Evolutionary conservation across 176 grass and related monocot species (phyloP), one percentile per base, ranked within the genome.

Genomic region (Hordeum marinum): DNA sequence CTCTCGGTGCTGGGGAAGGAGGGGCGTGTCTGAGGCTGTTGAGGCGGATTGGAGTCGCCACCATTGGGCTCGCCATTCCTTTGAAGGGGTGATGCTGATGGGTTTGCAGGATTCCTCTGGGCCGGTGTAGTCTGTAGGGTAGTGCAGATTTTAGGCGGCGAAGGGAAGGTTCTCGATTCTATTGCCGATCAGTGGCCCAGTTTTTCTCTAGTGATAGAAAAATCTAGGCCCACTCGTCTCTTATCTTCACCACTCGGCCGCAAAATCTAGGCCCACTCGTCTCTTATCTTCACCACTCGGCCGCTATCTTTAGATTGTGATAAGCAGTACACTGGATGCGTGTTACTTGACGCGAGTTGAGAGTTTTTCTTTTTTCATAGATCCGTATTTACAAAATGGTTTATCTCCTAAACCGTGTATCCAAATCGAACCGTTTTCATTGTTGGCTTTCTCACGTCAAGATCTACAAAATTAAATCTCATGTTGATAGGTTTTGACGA

Each of bases 51-150:
- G 82, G 82, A 39, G 85, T 20, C 8, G 50, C 50, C 32, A 87
- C 27, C 81, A 86, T 61, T 58, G 85, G 76, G 91, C 94, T 93
- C 61, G 84, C 79, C 94, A 93, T 96, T 37, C 62, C 64, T 41
- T 21, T 63, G 40, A 11, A 14, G 50, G 9, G 9, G 7, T 17
- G 11, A 40, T 27, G 54, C 3, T 62, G 57, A 15, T 48, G 27
- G 63, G 26, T 37, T 18, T 18, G 43, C 10, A 24, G 21, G 70
- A 17, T 23, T 41, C 6, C 6, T 21, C 3, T 81, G 79, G 79
- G 45, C 64, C 64, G 40, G 78, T 1, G 25, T 11, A 5, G 69
- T 25, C 23, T 26, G 23, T 23, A 27, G 12, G 11, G 27, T 6
- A 11, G 23, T 11, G 55, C 6, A 32, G 27, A 2, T 48, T 3